Evolutionary conservation across 805 yeast species (phyloP).

Genomic region (Kurtzmaniella cleridarum): DNA sequence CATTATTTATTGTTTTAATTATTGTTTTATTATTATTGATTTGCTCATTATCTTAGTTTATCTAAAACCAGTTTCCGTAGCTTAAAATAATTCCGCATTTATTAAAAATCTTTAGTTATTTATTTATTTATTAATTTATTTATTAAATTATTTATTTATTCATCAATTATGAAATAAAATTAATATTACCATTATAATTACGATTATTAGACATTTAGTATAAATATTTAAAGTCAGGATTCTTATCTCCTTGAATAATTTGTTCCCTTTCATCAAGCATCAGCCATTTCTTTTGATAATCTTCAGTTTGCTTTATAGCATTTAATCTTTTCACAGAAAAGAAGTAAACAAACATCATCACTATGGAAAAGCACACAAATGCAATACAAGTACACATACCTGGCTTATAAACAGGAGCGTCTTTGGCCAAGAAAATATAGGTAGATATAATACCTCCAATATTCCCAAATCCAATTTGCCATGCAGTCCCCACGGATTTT

Average conservation of each 20-base stretch:
- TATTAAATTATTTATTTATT: too few relatives aligned
- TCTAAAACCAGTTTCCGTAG: too few relatives aligned
- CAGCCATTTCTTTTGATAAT: conserved; percentile 22
- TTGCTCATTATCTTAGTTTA: too few relatives aligned
- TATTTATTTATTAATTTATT: too few relatives aligned
- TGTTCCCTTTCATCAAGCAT: conserved; percentile 23
- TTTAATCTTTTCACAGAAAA: conserved; percentile 18
- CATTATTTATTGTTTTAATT: too few relatives aligned
- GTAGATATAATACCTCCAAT: conserved; percentile 68
- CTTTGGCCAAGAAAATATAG: conserved; percentile 47
- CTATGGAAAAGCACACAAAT: conserved; percentile 38
- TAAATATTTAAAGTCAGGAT: conserved; percentile 30
- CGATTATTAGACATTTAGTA: conserved; percentile 15
- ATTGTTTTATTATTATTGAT: too few relatives aligned
- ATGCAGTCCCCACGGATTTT: conserved; percentile 53
- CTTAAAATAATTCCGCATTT: too few relatives aligned
- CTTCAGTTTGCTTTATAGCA: conserved; percentile 18
- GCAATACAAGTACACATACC: conserved; percentile 52
- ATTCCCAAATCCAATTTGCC: conserved; percentile 68
- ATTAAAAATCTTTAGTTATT: too few relatives aligned
- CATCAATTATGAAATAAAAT: too few relatives aligned
- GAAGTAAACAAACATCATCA: conserved; percentile 29
- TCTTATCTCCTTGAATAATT: conserved; percentile 31
- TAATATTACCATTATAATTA: too few relatives aligned
- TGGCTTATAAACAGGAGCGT: conserved; percentile 54